These are phyloP conservation scores for Chalciporus sp. DNA, from an alignment of 1,284 basidiomycete species.

Conservation along the genomic window DNA sequence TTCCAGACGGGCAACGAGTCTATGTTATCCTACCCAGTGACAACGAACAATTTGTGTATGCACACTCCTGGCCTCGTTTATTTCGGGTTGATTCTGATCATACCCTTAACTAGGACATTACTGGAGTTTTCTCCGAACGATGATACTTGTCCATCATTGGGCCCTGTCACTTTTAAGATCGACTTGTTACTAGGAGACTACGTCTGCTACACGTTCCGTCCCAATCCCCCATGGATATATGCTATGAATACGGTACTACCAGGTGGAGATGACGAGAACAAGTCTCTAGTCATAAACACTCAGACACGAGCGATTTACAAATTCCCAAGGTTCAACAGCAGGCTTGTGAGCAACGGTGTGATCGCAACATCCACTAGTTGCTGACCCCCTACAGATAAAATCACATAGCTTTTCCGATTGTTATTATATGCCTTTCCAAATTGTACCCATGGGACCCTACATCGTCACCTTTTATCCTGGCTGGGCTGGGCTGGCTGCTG, in stretches of 20 bases:
- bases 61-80: not conserved
- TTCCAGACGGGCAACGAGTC: slow-evolving; percentile 21
- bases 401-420: slow-evolving; percentile 7
- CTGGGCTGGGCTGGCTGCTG: no score
- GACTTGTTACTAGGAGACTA: slow-evolving; percentile 14
- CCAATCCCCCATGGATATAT: no score
- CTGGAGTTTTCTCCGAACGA: slow-evolving; percentile 23
- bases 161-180: slow-evolving; percentile 16
- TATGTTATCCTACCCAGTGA: slow-evolving; percentile 22
- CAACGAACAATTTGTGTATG: slow-evolving; percentile 22
- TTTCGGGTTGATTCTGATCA: slow-evolving; percentile 3
- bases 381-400: no score
- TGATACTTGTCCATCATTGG: slow-evolving; percentile 13
- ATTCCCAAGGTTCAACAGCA: slow-evolving; percentile 18
- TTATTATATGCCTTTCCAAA: slow-evolving; percentile 1
- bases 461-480: slow-evolving; percentile 25
- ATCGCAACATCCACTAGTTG: no score
- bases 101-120: slow-evolving; percentile 17
- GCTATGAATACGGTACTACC: no score
- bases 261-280: no score
- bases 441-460: slow-evolving; percentile 14
- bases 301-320: slow-evolving; percentile 21
- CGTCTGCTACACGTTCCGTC: no score
- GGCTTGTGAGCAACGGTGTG: not conserved
- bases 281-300: slow-evolving; percentile 15